Base-by-base conservation (phyloP, 768 basidiomycete species). In the Kwoniella botswanensis region DNA sequence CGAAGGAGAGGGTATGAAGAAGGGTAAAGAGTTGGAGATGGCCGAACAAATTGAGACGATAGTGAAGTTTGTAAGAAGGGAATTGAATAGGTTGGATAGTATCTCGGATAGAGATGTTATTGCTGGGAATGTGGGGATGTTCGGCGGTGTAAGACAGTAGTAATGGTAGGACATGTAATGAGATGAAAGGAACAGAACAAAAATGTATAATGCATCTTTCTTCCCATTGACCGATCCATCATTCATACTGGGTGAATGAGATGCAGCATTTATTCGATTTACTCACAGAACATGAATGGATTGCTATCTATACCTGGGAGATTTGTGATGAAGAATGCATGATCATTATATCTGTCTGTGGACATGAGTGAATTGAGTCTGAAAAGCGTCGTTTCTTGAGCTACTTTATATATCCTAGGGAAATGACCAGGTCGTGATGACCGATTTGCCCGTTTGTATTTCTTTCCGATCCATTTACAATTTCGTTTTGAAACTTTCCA, bases 11-110 rank as follows among this genome's bases (percentile, higher is more conserved):
- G 52, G 29, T 2, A 69, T 71, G 63, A 73, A 71, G 44, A 73
- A 71, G 52, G 78, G 79, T 43, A 72, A 78, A 57, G 81, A 85
- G 41, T 86, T 94, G 13, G 84, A 86, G 63, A 92, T 93, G 76
- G 91, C 93, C 1, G 87, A 90, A 78, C 86, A 90, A 11, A 90
- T 97, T 88, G 87, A 90, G 24, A 86, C 86, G 26, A 82, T 94
- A 17, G 90, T 92, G 12, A 81, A 79, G 46, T 95, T 92, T 75
- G 82, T 93, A 18, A 86, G 94, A 58, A 85, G 88, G 64, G 94
- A 96, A 85, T 84, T 92, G 43, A 85, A 85, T 18, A 82, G 93
- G 63, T 85, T 97, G 42, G 91, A 95, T 68, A 69, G 67, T 24
- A 71, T 90, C 26, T 76, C 85, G 1, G 89, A 90, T 70, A 84